These are phyloP conservation scores for Agaricus sinodeliciosus DNA, from an alignment of 768 basidiomycete genomes.

Conservation along the genomic window DNA sequence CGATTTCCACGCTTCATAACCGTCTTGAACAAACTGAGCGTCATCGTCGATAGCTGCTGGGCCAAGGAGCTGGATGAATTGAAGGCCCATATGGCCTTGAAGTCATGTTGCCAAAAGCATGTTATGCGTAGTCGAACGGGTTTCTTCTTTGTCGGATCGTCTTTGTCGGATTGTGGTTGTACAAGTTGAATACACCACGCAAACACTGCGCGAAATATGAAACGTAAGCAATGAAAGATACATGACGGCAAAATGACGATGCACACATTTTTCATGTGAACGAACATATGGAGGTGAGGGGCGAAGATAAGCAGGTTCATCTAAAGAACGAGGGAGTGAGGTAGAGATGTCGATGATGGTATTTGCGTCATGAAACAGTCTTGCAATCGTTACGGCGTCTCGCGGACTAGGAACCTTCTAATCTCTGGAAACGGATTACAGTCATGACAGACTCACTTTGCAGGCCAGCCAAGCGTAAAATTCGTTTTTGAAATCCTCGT, in stretches of 20 bases:
- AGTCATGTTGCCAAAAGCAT: slow-evolving; percentile 94
- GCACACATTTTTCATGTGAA: slow-evolving; percentile 68
- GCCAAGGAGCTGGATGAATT: slow-evolving; percentile 52
- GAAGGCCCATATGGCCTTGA: slow-evolving; percentile 81
- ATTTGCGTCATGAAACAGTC: slow-evolving; percentile 71
- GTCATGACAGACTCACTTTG: slow-evolving; percentile 57
- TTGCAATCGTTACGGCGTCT: slow-evolving; percentile 90
- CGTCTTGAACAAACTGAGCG: slow-evolving; percentile 75
- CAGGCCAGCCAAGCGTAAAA: slow-evolving; percentile 94
- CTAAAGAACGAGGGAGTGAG: slow-evolving; percentile 84
- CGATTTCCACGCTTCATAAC: slow-evolving; percentile 69
- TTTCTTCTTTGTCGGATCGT: slow-evolving; percentile 26
- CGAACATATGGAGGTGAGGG: slow-evolving; percentile 91
- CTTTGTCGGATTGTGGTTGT: slow-evolving; percentile 23
- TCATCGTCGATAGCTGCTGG: slow-evolving; percentile 84
- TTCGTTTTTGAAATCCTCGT: slow-evolving; percentile 88
- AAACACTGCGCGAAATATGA: slow-evolving; percentile 45
- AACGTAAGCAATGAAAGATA: slow-evolving; percentile 9
- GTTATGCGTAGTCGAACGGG: slow-evolving; percentile 65
- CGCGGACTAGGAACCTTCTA: slow-evolving; percentile 56
- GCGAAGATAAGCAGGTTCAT: slow-evolving; percentile 87
- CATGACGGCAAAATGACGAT: neutral
- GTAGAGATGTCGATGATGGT: slow-evolving; percentile 89
- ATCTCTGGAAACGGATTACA: slow-evolving; percentile 6
- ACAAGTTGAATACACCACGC: slow-evolving; percentile 90